Evolutionary conservation across 176 grass and related monocot genomes (phyloP).

Genomic region (Lolium rigidum): DNA sequence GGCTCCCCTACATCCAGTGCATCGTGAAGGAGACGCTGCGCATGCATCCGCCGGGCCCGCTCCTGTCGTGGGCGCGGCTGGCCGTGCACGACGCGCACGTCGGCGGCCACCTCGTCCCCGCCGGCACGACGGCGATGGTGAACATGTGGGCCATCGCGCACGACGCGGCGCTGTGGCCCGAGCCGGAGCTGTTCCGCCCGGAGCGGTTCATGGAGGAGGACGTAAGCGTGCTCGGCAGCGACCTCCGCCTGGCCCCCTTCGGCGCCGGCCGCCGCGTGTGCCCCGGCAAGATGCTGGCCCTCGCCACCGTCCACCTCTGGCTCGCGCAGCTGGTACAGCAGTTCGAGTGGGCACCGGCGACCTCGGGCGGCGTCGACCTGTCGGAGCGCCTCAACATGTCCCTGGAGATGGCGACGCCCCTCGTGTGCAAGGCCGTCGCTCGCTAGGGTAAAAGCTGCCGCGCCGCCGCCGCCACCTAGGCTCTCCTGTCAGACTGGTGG

Average conservation of each 20-base stretch:
- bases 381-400: constrained; percentile 81
- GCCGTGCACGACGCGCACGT: constrained; percentile 67
- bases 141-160: constrained; percentile 96
- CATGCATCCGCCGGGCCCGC: constrained; percentile 84
- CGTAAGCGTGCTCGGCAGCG: constrained; percentile 66
- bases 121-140: constrained; percentile 89
- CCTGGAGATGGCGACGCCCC: constrained; percentile 74
- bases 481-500: not conserved
- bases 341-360: constrained; percentile 52
- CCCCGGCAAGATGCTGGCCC: constrained; percentile 73
- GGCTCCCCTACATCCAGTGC: constrained; percentile 62
- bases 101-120: constrained; percentile 63
- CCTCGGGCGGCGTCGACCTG: constrained; percentile 52
- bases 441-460: constrained; percentile 21
- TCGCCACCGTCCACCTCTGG: constrained; percentile 76
- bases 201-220: constrained; percentile 72
- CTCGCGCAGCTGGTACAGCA: constrained; percentile 66
- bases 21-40: constrained; percentile 83
- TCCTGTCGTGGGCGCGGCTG: constrained; percentile 84
- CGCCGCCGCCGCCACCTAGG: constrained; percentile 16
- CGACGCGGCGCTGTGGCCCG: constrained; percentile 61
- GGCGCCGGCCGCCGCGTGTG: constrained; percentile 75
- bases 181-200: constrained; percentile 58
- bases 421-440: constrained; percentile 62
- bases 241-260: constrained; percentile 78